Evolutionary conservation across 129 eudicot genomes (phyloP).

Genomic region (Flaveria sonorensis): DNA sequence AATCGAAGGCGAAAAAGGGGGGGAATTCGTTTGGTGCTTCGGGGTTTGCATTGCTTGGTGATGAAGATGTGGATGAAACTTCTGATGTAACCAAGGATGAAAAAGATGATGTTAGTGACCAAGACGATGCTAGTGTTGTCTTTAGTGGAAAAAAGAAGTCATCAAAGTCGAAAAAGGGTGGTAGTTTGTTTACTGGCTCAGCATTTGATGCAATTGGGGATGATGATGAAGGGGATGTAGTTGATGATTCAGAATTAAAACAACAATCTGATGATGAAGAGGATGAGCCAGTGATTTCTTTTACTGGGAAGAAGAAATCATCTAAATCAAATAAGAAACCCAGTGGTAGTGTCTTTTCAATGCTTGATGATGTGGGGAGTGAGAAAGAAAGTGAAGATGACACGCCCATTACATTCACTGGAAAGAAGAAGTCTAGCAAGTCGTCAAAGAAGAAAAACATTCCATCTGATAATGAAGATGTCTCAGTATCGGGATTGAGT

Average conservation of each 20-base stretch:
- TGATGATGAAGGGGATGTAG: slow-evolving; percentile 28
- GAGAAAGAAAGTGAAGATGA: slow-evolving; percentile 41
- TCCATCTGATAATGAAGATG: slow-evolving; percentile 46
- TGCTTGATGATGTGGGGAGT: slow-evolving; percentile 41
- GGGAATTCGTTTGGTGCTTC: slow-evolving; percentile 54
- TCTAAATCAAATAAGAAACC: slow-evolving; percentile 66
- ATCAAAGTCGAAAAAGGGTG: slow-evolving; percentile 51
- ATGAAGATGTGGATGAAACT: slow-evolving; percentile 52
- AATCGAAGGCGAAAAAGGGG: slow-evolving; percentile 51
- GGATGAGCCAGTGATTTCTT: slow-evolving; percentile 49
- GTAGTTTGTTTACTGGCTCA: slow-evolving; percentile 44
- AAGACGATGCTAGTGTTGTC: slow-evolving; percentile 40
- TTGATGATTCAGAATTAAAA: slow-evolving; percentile 37
- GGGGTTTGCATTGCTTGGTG: slow-evolving; percentile 72
- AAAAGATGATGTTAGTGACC: slow-evolving; percentile 50
- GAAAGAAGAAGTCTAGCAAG: slow-evolving; percentile 69
- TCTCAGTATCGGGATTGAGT: slow-evolving; percentile 52
- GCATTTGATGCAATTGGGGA: slow-evolving; percentile 54
- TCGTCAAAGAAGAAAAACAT: slow-evolving; percentile 48
- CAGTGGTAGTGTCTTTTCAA: slow-evolving; percentile 43
- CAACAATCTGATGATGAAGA: slow-evolving; percentile 42
- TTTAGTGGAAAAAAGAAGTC: slow-evolving; percentile 57
- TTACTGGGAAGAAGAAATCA: slow-evolving; percentile 71
- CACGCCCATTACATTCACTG: slow-evolving; percentile 45
- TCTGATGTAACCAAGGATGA: slow-evolving; percentile 38